Evolutionary conservation across 2,329 filamentous ascomycete species (phyloP).

Genomic region (Teratosphaeria epicoccoides): DNA sequence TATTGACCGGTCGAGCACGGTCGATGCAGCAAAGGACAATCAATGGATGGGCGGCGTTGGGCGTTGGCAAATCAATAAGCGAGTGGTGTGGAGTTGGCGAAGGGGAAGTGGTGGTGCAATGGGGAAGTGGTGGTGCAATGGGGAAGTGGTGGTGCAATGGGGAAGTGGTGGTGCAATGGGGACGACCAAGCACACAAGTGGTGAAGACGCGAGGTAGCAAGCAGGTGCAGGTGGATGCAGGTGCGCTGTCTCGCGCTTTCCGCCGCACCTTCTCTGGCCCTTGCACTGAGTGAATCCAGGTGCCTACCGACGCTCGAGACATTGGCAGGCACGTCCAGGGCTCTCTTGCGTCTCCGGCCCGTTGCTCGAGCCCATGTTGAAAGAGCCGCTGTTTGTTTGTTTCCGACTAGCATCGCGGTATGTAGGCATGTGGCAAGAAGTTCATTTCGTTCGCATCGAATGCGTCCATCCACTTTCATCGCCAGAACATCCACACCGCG

Average conservation of each 20-base stretch:
- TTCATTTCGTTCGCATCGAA: no score
- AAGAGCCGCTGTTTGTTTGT: neutral
- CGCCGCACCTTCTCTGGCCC: neutral
- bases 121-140: neutral
- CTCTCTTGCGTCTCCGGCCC: neutral
- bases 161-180: neutral
- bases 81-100: neutral
- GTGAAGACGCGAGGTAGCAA: neutral
- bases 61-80: neutral
- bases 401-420: neutral
- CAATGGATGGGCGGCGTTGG: neutral
- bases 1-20: neutral
- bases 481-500: no score
- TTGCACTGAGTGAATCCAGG: no score
- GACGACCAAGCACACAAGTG: neutral
- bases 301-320: neutral
- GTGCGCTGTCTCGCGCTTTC: neutral
- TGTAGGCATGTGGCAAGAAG: no score
- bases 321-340: no score
- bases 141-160: no score
- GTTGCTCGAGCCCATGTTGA: neutral
- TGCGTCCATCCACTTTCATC: neutral
- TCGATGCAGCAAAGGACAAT: neutral
- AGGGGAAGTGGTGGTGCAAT: neutral
- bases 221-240: neutral